Evolutionary conservation across 73 alveolate species (phyloP).

Genomic region (Urostyla sp.): DNA sequence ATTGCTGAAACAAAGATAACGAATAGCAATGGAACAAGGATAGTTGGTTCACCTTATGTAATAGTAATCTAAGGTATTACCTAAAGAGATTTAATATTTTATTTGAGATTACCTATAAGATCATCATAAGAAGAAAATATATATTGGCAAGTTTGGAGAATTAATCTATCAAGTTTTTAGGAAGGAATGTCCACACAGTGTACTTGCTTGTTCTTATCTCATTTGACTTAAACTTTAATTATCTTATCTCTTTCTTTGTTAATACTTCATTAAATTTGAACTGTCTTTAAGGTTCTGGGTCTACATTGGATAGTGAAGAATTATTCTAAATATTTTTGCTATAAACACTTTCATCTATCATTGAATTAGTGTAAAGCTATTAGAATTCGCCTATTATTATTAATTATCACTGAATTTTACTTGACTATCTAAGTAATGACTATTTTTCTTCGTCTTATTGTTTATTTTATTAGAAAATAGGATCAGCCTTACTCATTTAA

Average conservation of each 20-base stretch:
- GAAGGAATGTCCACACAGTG: constrained; percentile 71
- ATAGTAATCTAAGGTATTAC: constrained; percentile 80
- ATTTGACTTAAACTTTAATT: not conserved
- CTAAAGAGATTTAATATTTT: constrained; percentile 56
- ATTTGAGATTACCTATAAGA: constrained; percentile 60
- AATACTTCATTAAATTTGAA: not conserved
- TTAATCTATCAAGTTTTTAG: constrained; percentile 71
- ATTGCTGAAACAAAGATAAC: constrained; percentile 85
- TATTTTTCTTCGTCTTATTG: constrained; percentile 32
- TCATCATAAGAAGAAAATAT: constrained; percentile 74
- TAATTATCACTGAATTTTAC: not conserved
- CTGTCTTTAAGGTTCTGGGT: not conserved
- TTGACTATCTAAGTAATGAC: constrained; percentile 1
- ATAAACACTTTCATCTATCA: not conserved
- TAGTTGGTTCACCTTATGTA: constrained; percentile 81
- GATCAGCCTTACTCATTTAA: constrained; percentile 29
- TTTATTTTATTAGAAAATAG: constrained; percentile 29
- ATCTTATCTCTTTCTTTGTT: not conserved
- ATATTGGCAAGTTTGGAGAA: constrained; percentile 76
- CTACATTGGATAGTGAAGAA: not conserved
- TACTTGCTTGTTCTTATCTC: constrained; percentile 70
- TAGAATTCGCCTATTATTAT: not conserved
- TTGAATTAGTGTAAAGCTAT: too few species aligned
- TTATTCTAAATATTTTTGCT: not conserved
- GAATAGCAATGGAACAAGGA: constrained; percentile 76